These are phyloP conservation scores for Xerocomus potaroensis DNA, from an alignment of 768 basidiomycete genomes.

Conservation along the genomic window DNA sequence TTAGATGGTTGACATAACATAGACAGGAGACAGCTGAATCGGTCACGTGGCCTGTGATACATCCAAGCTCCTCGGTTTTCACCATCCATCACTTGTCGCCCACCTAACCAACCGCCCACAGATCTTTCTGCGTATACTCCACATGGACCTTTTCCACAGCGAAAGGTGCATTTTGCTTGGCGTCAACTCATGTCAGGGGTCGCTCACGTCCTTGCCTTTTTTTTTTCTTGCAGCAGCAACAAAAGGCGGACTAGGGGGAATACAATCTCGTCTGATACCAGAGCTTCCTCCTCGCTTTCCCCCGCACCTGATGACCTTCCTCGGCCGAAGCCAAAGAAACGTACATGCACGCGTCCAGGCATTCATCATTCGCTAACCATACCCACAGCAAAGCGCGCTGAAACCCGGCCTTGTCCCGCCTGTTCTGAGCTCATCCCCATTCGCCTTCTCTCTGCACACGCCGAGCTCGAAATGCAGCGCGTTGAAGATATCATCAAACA, in stretches of 20 bases:
- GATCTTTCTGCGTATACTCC: background rate
- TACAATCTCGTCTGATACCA: slow-evolving; percentile 1
- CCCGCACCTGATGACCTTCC: slow-evolving; percentile 28
- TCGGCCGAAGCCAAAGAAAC: slow-evolving; percentile 43
- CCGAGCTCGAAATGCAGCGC: slow-evolving; percentile 61
- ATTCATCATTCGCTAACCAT: background rate
- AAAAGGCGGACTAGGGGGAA: slow-evolving; percentile 46
- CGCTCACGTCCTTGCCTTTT: background rate
- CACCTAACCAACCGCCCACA: background rate
- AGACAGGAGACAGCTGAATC: too few species aligned
- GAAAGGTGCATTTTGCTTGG: slow-evolving; percentile 26
- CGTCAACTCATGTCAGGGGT: background rate
- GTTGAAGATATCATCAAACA: slow-evolving; percentile 62
- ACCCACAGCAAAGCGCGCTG: slow-evolving; percentile 61
- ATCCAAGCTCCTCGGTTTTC: slow-evolving; percentile 11
- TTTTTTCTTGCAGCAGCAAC: slow-evolving; percentile 31
- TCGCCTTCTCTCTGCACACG: slow-evolving; percentile 63
- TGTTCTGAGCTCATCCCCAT: slow-evolving; percentile 71
- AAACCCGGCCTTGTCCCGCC: slow-evolving; percentile 71
- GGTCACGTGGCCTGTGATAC: slow-evolving; percentile 10
- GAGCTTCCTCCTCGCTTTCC: slow-evolving; percentile 33
- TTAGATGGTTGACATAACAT: too few species aligned
- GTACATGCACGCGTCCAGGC: slow-evolving; percentile 30
- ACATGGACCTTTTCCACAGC: slow-evolving; percentile 9
- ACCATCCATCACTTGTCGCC: slow-evolving; percentile 9